Conservation (phyloP, 148 eudicot genomes). For the Silene conica region DNA sequence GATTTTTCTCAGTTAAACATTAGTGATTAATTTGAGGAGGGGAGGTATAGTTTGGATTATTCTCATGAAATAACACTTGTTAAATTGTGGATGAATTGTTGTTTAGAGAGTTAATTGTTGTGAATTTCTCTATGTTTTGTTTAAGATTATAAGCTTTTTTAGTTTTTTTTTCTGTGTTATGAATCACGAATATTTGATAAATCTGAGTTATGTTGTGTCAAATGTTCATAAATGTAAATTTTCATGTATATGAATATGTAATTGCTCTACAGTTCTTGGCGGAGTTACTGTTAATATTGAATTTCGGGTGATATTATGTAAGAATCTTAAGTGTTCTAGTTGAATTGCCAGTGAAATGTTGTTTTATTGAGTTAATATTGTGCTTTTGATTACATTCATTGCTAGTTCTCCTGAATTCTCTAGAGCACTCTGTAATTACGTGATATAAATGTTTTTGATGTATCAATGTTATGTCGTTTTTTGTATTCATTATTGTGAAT, state of each 20-base stretch:
- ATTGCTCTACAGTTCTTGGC: conserved; percentile 1
- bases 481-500: background rate
- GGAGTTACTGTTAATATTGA: background rate
- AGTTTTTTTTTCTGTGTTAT: background rate
- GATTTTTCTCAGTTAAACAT: too few species aligned
- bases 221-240: background rate
- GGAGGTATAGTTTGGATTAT: too few species aligned
- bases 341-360: background rate
- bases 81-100: background rate
- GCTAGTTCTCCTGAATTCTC: background rate
- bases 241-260: background rate
- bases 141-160: too few species aligned
- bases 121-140: too few species aligned
- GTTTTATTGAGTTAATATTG: background rate
- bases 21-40: too few species aligned
- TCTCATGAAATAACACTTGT: too few species aligned
- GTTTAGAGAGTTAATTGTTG: background rate
- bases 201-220: background rate
- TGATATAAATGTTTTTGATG: too few species aligned
- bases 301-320: background rate
- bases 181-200: background rate
- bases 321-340: background rate
- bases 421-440: background rate
- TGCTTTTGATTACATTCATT: background rate
- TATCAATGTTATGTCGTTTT: too few species aligned